Evolutionary conservation across 2,329 filamentous ascomycete species (phyloP), one percentile per base, ranked within the genome.

Genomic region (Magnaporthales sp.): DNA sequence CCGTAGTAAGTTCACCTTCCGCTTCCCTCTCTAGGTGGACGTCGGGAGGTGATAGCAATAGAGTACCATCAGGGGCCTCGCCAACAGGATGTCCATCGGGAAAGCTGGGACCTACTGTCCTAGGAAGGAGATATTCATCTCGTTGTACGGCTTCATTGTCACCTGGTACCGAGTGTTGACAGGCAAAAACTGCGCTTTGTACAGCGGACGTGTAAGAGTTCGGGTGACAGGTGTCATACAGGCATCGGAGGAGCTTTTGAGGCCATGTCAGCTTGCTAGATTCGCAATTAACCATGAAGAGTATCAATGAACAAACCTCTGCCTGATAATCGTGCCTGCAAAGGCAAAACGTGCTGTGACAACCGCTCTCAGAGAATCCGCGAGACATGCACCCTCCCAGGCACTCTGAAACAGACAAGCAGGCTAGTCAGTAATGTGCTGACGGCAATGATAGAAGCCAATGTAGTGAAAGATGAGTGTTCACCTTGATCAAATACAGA

Each of bases 201-300:
- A 62, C 31, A 5, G 66, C 66, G 27, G 63, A 11, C 4, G 31
- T 58, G 58, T 67, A 67, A 15, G 22, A 26, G 9, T 54, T 29
- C 9, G 56, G 58, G 2, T 31, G 54, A 26, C 66, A 67, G 58
- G 26, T 62, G n/a, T 67, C 31, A 11, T 56, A 65, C 19, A 67
- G 56, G 24, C 66, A 67, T 51, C 62, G 27, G 22, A 64, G 56
- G 19, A 65, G 58, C 15, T 58, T 31, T 58, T 67, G n/a, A n/a
- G 13, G 19, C 9, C 10, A 29, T 54, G 4, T 24, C 27, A 38
- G 29, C 6, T 26, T 22, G 11, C 8, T 32, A 56, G 24, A 51
- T 11, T 15, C 8, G 6, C 22, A 22, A 6, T 11, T 2, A 19
- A 15, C 26, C 19, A 22, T 63, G 19, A 30, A 15, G 9, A 32